phyloP scores from a whole-genome alignment of 1,284 basidiomycete genomes.

The Apiotrichum sp. region DNA sequence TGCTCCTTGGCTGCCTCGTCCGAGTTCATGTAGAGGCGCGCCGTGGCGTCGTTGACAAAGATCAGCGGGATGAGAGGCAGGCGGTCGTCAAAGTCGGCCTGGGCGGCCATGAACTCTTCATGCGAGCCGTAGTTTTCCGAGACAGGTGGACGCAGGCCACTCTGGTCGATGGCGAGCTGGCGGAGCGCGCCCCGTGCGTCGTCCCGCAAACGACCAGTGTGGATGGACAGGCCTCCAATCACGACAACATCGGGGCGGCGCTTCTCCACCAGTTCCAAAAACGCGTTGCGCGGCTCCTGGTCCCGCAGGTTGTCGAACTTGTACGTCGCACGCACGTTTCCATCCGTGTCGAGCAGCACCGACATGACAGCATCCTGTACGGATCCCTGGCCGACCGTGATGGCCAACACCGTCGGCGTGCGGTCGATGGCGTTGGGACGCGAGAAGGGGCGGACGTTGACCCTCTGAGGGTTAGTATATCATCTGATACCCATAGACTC shows the following conservation, averaged over 20 bases:
- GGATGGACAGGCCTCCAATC: slow-evolving; percentile 78
- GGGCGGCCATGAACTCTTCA: slow-evolving; percentile 32
- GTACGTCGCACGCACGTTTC: slow-evolving; percentile 78
- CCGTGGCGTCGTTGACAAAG: slow-evolving; percentile 85
- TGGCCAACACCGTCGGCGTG: slow-evolving; percentile 78
- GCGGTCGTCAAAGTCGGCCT: slow-evolving; percentile 27
- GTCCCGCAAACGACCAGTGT: slow-evolving; percentile 55
- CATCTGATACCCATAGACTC: neutral
- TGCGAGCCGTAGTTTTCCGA: slow-evolving; percentile 30
- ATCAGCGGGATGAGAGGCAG: slow-evolving; percentile 60
- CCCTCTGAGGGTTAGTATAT: slow-evolving; percentile 32
- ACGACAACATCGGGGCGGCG: slow-evolving; percentile 83
- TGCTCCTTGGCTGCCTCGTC: slow-evolving; percentile 81
- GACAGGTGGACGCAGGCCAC: slow-evolving; percentile 30
- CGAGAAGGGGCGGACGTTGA: slow-evolving; percentile 61
- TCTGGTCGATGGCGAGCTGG: slow-evolving; percentile 31
- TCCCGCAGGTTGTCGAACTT: slow-evolving; percentile 83
- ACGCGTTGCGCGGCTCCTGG: slow-evolving; percentile 55
- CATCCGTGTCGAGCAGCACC: slow-evolving; percentile 80
- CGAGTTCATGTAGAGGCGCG: slow-evolving; percentile 88
- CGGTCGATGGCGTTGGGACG: slow-evolving; percentile 60
- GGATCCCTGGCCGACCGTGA: slow-evolving; percentile 93
- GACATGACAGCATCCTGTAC: slow-evolving; percentile 82
- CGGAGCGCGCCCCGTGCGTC: slow-evolving; percentile 53
- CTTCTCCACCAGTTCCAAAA: slow-evolving; percentile 71